A percentile compares a stretch with the other conserved stretches of the same genome.
These are phyloP conservation scores for Botrytis galanthina DNA, from an alignment of 2,329 filamentous ascomycete genomes.

Conservation along the genomic window DNA sequence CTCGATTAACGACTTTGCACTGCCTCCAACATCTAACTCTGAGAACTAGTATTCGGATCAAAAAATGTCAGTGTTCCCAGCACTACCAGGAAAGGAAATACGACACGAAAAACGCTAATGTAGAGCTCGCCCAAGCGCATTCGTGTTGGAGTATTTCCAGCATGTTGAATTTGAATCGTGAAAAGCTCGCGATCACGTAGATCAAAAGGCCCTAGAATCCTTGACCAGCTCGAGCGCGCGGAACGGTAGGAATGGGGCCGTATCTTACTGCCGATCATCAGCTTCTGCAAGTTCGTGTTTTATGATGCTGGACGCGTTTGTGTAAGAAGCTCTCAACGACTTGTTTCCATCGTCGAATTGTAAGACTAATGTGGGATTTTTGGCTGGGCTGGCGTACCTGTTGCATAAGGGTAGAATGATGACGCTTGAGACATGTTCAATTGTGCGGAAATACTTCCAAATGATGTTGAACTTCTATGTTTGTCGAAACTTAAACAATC, in stretches of 20 bases:
- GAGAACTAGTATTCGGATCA: background rate
- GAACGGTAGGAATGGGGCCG: slow-evolving; percentile 4
- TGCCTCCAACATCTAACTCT: slow-evolving; percentile 14
- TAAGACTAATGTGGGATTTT: background rate
- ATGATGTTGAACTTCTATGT: background rate
- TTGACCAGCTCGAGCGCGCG: background rate
- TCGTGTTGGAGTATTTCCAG: background rate
- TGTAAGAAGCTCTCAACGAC: background rate
- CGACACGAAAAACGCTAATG: background rate
- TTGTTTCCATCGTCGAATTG: background rate
- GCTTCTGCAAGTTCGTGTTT: slow-evolving; percentile 13
- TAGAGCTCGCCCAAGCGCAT: background rate
- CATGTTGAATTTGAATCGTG: background rate
- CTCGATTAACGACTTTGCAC: slow-evolving; percentile 17
- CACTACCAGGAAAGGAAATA: background rate
- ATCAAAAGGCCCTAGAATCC: background rate
- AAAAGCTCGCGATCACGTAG: slow-evolving; percentile 2
- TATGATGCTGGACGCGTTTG: background rate
- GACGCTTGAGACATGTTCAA: background rate
- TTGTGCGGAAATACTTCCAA: background rate
- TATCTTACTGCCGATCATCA: background rate
- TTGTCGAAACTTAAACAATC: background rate
- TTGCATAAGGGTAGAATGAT: slow-evolving; percentile 6
- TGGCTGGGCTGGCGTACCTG: background rate
- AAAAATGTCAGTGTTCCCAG: background rate